phyloP scores from a whole-genome alignment of 495 filamentous ascomycete genomes.

The Delitschia confertaspora region DNA sequence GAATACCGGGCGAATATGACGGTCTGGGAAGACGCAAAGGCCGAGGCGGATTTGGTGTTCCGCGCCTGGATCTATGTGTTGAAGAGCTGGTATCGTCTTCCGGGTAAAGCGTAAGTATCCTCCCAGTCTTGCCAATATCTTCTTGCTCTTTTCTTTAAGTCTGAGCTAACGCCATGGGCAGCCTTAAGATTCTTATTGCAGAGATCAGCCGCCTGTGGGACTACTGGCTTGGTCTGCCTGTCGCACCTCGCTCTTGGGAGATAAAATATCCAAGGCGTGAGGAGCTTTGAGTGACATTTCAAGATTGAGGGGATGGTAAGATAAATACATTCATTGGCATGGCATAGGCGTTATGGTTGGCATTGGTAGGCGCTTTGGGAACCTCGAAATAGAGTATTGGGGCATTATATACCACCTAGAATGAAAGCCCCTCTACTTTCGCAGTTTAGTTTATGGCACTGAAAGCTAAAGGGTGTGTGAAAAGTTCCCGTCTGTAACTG shows the following conservation, averaged over 20 bases:
- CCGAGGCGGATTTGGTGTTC: conserved; percentile 55
- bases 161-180: conserved; percentile 30
- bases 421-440: too few species aligned
- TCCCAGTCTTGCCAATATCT: not conserved
- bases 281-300: conserved; percentile 48
- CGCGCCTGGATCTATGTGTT: conserved; percentile 57
- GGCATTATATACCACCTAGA: too few species aligned
- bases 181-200: conserved; percentile 49
- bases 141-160: not conserved
- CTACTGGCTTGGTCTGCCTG: conserved; percentile 70
- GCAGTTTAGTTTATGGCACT: too few species aligned
- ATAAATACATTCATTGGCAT: too few species aligned
- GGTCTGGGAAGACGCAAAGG: conserved; percentile 49
- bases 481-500: too few species aligned
- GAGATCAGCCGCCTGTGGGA: conserved; percentile 61
- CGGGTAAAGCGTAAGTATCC: conserved; percentile 59
- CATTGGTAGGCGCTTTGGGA: too few species aligned
- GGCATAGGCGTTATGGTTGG: too few species aligned
- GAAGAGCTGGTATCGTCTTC: conserved; percentile 58
- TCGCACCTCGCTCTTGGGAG: conserved; percentile 59
- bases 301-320: too few species aligned
- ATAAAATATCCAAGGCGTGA: conserved; percentile 48
- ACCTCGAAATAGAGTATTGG: too few species aligned
- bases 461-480: too few species aligned
- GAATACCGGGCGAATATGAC: conserved; percentile 34